phyloP scores from a whole-genome alignment of 352 stramenopile genomes.

The Globisporangium splendens region DNA sequence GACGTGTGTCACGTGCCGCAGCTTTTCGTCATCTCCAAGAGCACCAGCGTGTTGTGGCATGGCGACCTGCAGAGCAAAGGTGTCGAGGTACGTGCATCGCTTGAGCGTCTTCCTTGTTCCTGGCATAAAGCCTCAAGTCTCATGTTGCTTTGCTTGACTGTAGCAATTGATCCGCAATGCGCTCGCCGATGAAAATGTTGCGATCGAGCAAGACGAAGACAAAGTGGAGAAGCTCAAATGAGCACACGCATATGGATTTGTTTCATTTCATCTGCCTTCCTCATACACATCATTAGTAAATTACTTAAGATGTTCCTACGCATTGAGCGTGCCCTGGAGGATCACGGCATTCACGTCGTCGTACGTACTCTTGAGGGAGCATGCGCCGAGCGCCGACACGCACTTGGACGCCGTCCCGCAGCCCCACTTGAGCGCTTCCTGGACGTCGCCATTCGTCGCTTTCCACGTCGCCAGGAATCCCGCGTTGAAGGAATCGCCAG shows the following conservation, averaged over 20 bases:
- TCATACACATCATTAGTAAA: no score
- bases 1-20: constrained; percentile 49
- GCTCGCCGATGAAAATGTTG: constrained; percentile 28
- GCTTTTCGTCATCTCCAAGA: constrained; percentile 60
- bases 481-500: constrained; percentile 85
- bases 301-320: background rate
- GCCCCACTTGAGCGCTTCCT: constrained; percentile 54
- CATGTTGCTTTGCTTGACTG: no score
- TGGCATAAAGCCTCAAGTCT: background rate
- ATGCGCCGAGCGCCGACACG: constrained; percentile 55
- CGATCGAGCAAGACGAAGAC: constrained; percentile 4
- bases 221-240: constrained; percentile 4
- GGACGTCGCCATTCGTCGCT: constrained; percentile 38
- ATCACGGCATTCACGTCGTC: constrained; percentile 46
- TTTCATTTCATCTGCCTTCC: no score
- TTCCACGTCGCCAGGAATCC: constrained; percentile 76
- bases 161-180: constrained; percentile 30
- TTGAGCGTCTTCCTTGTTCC: no score
- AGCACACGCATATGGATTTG: background rate
- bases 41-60: constrained; percentile 56
- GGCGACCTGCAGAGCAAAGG: constrained; percentile 30
- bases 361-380: constrained; percentile 34
- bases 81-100: constrained; percentile 26
- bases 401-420: constrained; percentile 64
- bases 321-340: constrained; percentile 3